Percentiles rank a stretch among this genome's conserved stretches.
phyloP scores from a whole-genome alignment of 805 yeast genomes.

The Lipomyces orientalis region DNA sequence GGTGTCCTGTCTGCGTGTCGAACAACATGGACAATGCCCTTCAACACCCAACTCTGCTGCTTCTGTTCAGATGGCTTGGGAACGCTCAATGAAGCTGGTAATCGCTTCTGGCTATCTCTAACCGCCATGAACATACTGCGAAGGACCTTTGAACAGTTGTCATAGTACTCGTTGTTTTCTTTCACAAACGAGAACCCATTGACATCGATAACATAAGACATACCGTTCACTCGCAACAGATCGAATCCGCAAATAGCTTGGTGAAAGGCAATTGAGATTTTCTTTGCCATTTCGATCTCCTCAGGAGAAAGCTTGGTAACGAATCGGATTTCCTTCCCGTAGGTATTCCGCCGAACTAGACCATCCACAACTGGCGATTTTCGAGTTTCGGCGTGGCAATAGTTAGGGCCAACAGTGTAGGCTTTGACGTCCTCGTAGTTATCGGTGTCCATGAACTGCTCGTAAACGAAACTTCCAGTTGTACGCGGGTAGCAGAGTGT shows the following conservation, averaged over 20 bases:
- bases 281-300: conserved; percentile 80
- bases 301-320: conserved; percentile 76
- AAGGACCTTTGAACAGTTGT: conserved; percentile 76
- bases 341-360: conserved; percentile 93
- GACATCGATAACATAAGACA: conserved; percentile 93
- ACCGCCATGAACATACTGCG: conserved; percentile 64
- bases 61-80: conserved; percentile 61
- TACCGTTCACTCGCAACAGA: conserved; percentile 83
- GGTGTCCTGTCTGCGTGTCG: conserved; percentile 99
- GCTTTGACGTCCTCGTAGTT: conserved; percentile 99
- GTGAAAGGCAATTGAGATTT: conserved; percentile 74
- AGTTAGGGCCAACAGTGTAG: conserved; percentile 88
- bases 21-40: conserved; percentile 87
- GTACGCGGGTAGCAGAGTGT: conserved; percentile 74
- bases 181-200: conserved; percentile 98
- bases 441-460: conserved; percentile 95
- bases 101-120: conserved; percentile 51
- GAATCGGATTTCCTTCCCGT: conserved; percentile 94
- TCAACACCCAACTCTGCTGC: conserved; percentile 91
- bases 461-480: conserved; percentile 90
- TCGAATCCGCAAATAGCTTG: conserved; percentile 99
- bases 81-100: conserved; percentile 42
- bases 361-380: conserved; percentile 99
- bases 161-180: conserved; percentile 86
- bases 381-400: conserved; percentile 97